Evolutionary conservation across 2,329 filamentous ascomycete species (phyloP).

Genomic region (Beauveria sp.): DNA sequence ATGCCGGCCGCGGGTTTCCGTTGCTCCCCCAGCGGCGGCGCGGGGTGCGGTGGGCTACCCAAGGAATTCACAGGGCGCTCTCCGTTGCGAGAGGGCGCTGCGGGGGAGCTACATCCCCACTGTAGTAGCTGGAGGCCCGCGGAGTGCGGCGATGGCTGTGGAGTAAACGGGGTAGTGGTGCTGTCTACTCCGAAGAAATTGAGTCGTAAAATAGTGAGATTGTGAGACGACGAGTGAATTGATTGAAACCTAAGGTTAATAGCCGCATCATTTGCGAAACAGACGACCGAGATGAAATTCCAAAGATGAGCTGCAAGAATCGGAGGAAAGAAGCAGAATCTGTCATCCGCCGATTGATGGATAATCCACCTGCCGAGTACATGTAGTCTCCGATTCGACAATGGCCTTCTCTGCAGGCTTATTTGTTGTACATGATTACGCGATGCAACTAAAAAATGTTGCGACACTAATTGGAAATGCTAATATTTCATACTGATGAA

Average conservation of each 20-base stretch:
- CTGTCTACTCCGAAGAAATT: neutral
- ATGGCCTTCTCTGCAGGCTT: too few relatives aligned
- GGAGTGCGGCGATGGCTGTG: slow-evolving; percentile 1
- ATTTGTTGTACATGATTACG: too few relatives aligned
- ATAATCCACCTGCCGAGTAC: too few relatives aligned
- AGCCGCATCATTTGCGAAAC: too few relatives aligned
- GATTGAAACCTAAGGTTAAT: neutral
- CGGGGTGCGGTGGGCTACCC: neutral
- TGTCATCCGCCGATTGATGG: too few relatives aligned
- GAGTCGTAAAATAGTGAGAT: neutral
- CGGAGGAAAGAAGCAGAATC: too few relatives aligned
- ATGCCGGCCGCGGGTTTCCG: slow-evolving; percentile 9
- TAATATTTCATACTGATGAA: too few relatives aligned
- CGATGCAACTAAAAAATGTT: too few relatives aligned
- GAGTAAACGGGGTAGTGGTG: slow-evolving; percentile 4
- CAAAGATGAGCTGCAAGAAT: too few relatives aligned
- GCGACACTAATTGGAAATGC: too few relatives aligned
- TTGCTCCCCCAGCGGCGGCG: neutral
- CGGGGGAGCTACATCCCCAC: neutral
- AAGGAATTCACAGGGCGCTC: neutral
- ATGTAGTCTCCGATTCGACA: too few relatives aligned
- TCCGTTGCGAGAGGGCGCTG: neutral
- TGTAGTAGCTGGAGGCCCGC: neutral
- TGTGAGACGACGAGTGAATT: neutral
- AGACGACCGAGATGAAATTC: too few relatives aligned